A percentile compares a stretch with the other conserved stretches of the same genome.
phyloP scores from a whole-genome alignment of 1,284 basidiomycete species.

The Serendipita sp. region DNA sequence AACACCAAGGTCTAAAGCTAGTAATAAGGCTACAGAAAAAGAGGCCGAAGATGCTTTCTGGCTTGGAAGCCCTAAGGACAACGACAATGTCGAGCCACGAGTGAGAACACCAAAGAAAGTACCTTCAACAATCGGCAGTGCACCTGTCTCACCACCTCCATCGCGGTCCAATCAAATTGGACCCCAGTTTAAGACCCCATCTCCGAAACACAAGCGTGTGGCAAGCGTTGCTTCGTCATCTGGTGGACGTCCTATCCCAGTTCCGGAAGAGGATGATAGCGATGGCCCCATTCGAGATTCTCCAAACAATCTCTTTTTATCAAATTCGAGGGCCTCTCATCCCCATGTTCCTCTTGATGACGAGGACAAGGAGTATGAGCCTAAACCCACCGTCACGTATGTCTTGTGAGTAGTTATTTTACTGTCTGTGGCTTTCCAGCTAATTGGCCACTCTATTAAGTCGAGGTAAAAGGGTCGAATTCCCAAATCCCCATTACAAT shows the following conservation, averaged over 20 bases:
- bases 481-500: conserved; percentile 38
- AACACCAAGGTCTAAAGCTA: neutral
- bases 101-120: neutral
- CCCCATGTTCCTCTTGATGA: neutral
- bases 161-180: neutral
- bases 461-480: conserved; percentile 36
- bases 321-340: neutral
- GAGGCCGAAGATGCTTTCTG: neutral
- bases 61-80: neutral
- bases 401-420: conserved; percentile 26
- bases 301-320: neutral
- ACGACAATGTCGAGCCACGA: neutral
- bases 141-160: conserved; percentile 1
- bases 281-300: neutral
- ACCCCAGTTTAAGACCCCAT: neutral
- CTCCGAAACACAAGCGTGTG: neutral
- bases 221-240: neutral
- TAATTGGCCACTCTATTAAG: conserved; percentile 6
- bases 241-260: neutral
- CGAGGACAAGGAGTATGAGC: conserved; percentile 14
- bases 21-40: neutral
- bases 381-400: conserved; percentile 37
- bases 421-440: neutral
- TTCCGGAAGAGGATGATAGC: neutral
- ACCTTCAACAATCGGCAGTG: conserved; percentile 1